Percentiles rank a stretch among this genome's conserved stretches.
phyloP scores from a whole-genome alignment of 306 rosid genomes.

The Echinosophora koreensis region DNA sequence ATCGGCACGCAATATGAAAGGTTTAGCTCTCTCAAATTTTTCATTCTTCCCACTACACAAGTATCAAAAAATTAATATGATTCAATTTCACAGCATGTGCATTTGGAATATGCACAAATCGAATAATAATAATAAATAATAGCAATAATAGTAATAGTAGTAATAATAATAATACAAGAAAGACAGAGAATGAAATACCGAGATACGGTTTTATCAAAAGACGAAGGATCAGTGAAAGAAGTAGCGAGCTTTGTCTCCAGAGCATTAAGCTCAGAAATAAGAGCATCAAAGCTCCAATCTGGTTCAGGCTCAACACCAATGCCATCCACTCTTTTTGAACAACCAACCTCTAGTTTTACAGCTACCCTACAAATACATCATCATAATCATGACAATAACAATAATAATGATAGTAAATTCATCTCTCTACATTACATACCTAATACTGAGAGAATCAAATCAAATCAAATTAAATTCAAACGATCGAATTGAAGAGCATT shows the following conservation, averaged over 20 bases:
- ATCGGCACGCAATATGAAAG: constrained; percentile 65
- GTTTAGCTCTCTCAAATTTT: constrained; percentile 47
- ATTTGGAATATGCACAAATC: neutral
- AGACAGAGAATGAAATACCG: constrained; percentile 49
- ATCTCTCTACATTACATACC: no score
- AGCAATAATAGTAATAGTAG: no score
- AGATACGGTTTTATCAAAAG: constrained; percentile 49
- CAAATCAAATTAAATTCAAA: no score
- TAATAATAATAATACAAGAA: neutral
- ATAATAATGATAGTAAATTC: no score
- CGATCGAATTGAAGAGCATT: no score
- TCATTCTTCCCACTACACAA: constrained; percentile 49
- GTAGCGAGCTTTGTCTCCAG: constrained; percentile 64
- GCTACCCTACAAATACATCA: constrained; percentile 60
- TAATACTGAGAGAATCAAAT: no score
- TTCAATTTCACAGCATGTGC: constrained; percentile 23
- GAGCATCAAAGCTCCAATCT: constrained; percentile 76
- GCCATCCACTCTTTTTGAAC: constrained; percentile 56
- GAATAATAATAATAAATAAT: neutral
- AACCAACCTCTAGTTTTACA: constrained; percentile 61
- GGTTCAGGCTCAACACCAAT: constrained; percentile 72
- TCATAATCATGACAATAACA: neutral
- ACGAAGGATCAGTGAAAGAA: constrained; percentile 53
- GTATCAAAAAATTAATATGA: constrained; percentile 7
- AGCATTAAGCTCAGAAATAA: constrained; percentile 69